phyloP scores from a whole-genome alignment of 1,284 basidiomycete species.

The Mycosarcoma mackinlayi region DNA sequence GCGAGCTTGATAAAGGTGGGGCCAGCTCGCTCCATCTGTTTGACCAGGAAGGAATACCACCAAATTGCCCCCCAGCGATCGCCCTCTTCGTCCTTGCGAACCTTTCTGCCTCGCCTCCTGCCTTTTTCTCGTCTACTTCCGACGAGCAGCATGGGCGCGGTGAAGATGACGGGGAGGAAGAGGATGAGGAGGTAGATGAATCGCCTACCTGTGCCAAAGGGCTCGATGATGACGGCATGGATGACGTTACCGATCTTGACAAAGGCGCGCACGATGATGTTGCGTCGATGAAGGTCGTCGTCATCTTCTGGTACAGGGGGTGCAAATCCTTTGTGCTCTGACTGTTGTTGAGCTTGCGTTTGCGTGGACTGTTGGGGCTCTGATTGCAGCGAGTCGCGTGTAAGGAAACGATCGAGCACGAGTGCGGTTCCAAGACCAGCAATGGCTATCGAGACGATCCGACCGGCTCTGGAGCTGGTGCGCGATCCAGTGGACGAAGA shows the following conservation, averaged over 20 bases:
- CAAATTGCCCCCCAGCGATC: conserved; percentile 71
- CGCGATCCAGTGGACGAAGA: not conserved
- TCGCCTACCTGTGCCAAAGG: conserved; percentile 82
- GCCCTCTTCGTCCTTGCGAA: conserved; percentile 47
- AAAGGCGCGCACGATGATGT: conserved; percentile 30
- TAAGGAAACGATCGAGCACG: conserved; percentile 14
- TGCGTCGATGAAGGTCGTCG: conserved; percentile 29
- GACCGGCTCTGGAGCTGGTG: not conserved
- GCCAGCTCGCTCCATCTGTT: conserved; percentile 91
- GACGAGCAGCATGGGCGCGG: conserved; percentile 85
- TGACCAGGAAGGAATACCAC: conserved; percentile 93
- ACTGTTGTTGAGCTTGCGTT: not conserved
- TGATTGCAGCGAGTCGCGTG: conserved; percentile 21
- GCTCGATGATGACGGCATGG: conserved; percentile 78
- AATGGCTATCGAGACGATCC: conserved; percentile 31
- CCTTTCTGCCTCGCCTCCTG: conserved; percentile 38
- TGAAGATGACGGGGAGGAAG: conserved; percentile 87
- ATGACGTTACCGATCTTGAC: conserved; percentile 40
- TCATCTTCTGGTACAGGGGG: conserved; percentile 46
- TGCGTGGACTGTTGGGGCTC: conserved; percentile 6
- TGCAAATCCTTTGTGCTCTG: conserved; percentile 31
- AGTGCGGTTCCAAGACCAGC: conserved; percentile 26
- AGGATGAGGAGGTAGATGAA: conserved; percentile 86
- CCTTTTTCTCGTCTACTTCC: conserved; percentile 69
- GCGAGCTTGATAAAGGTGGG: conserved; percentile 98